phyloP scores from a whole-genome alignment of 208 protist genomes.

The Cochliopodium minus region DNA sequence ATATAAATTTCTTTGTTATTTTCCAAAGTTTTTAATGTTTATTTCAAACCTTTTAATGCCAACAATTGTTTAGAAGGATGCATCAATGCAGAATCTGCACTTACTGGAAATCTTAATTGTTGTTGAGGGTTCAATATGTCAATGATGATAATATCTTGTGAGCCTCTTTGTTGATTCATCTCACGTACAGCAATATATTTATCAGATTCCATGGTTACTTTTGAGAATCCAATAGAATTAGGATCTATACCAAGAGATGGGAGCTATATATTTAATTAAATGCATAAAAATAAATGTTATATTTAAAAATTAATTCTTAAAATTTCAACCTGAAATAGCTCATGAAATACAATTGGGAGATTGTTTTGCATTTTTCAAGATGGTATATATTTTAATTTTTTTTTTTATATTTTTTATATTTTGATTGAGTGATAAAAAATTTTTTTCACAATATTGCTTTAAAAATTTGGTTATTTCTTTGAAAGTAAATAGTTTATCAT shows the following conservation, averaged over 20 bases:
- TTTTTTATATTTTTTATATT: too few species aligned
- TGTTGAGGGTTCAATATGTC: conserved; percentile 42
- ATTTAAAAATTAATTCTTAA: too few species aligned
- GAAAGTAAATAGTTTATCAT: too few species aligned
- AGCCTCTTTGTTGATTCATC: conserved; percentile 45
- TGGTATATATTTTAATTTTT: too few species aligned
- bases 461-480: too few species aligned
- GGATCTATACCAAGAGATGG: conserved; percentile 36
- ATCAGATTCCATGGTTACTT: conserved; percentile 87
- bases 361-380: too few species aligned
- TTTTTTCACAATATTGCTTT: too few species aligned
- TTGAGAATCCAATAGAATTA: conserved; percentile 75
- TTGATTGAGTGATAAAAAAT: too few species aligned
- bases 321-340: too few species aligned
- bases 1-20: not conserved
- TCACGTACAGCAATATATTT: conserved; percentile 92
- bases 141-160: conserved; percentile 75
- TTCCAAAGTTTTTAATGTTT: not conserved
- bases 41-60: conserved; percentile 62
- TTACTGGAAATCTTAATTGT: conserved; percentile 78
- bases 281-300: too few species aligned
- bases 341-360: too few species aligned
- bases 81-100: conserved; percentile 92
- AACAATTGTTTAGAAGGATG: conserved; percentile 85
- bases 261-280: too few species aligned